Base-by-base conservation (phyloP, 2,329 filamentous ascomycete species). In the Beauveria sp. region DNA sequence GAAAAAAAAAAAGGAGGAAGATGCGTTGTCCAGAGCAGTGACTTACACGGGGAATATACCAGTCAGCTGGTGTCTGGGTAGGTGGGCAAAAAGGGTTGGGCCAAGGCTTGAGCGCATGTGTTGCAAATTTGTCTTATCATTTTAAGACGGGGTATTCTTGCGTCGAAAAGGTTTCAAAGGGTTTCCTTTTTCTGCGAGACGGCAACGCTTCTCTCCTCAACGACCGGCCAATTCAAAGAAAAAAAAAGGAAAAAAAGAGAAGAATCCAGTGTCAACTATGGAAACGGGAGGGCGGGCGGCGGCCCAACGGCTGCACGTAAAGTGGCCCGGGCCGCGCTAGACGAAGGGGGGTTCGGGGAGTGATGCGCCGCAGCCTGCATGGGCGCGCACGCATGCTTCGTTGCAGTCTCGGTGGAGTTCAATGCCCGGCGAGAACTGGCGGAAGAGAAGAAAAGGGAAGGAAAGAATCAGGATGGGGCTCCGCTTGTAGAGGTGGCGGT, bases 391-490 rank as follows among this genome's bases (percentile, higher is more conserved):
- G 34, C 34, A n/a, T 53, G 34, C 51, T 40, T 58, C 22, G 56
- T 58, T 58, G 46, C 56, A 51, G 46, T 58, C 42, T 42, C 22
- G 45, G 56, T 43, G 56, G 50, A 34, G 47, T 34, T 22, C 20
- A 18, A 45, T 18, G 16, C 18, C 9, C 8, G 28, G 43, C 45
- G 20, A 9, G 42, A 38, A 6, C 20, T 12, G 55, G 34, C 34
- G 12, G 14, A 20, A 49, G 10, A 12, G n/a, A n/a, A 49, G 14
- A 7, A 58, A 45, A 14, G 18, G 22, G 18, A 18, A 34, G 3
- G 0, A 4, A 42, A 53, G 20, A 42, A 24, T n/a, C 6, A 42
- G 5, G 20, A 16, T 5, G 34, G 14, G 34, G 38, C 10, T 40
- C 14, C n/a, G 38, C 18, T 22, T 6, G 24, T 22, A 38, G 30